A percentile compares a stretch with the other conserved stretches of the same genome.
phyloP scores from a whole-genome alignment of 1,139 yeast genomes.

The Blastobotrys proliferans region DNA sequence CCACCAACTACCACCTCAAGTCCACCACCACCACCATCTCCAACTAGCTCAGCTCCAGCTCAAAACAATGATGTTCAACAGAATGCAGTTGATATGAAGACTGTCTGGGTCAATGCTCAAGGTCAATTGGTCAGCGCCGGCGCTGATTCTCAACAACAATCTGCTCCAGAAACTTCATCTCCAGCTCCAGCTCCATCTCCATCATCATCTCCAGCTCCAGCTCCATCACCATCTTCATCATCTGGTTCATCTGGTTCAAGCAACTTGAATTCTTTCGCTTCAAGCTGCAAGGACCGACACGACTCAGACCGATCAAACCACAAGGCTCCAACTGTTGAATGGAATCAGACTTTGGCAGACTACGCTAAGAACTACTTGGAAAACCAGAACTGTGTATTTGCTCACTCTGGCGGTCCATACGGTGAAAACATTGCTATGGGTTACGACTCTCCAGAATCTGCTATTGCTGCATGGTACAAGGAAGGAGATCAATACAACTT shows the following conservation, averaged over 20 bases:
- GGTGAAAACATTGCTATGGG: constrained; percentile 92
- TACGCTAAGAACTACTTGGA: constrained; percentile 64
- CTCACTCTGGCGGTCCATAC: constrained; percentile 73
- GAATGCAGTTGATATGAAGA: constrained; percentile 3
- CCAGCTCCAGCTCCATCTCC: constrained; percentile 6
- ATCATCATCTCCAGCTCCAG: constrained; percentile 7
- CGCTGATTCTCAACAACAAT: constrained; percentile 7
- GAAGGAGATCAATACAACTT: constrained; percentile 57
- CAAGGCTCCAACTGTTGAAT: constrained; percentile 53
- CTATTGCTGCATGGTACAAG: constrained; percentile 80
- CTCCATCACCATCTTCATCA: constrained; percentile 2
- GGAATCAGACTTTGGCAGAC: constrained; percentile 60
- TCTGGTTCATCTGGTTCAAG: neutral
- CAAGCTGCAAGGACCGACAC: constrained; percentile 38
- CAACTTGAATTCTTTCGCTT: constrained; percentile 10
- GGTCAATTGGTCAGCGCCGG: constrained; percentile 10
- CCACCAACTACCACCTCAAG: constrained; percentile 8
- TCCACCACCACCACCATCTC: constrained; percentile 11
- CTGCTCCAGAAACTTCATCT: constrained; percentile 6
- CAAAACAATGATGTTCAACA: constrained; percentile 5
- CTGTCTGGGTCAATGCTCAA: constrained; percentile 7
- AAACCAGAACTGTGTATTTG: constrained; percentile 64
- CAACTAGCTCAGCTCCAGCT: constrained; percentile 2
- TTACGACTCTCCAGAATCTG: constrained; percentile 48
- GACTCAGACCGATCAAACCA: constrained; percentile 66